Conservation (phyloP, 352 stramenopile genomes). For the Phytophthora foliorum region DNA sequence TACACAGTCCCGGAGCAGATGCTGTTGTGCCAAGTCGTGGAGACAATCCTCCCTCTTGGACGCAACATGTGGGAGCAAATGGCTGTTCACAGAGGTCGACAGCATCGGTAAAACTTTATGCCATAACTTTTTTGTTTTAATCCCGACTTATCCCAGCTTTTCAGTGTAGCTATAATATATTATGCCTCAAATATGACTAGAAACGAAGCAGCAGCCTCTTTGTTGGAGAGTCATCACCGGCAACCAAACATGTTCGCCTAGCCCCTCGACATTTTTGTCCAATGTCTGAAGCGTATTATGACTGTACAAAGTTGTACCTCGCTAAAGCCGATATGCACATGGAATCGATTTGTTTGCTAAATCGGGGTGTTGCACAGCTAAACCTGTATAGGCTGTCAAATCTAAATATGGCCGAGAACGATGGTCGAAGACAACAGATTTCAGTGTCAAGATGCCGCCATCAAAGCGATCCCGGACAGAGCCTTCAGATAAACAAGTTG, state of each 20-base stretch:
- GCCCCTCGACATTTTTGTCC: background rate
- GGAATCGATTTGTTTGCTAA: background rate
- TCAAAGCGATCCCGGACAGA: background rate
- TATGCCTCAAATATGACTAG: background rate
- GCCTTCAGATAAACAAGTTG: background rate
- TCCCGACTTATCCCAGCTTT: background rate
- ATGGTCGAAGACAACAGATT: background rate
- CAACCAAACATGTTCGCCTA: background rate
- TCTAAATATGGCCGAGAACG: background rate
- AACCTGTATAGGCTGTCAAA: background rate
- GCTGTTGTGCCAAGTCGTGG: background rate
- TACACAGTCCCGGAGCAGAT: background rate
- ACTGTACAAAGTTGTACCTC: background rate
- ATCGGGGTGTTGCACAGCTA: background rate
- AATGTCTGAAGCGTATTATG: background rate
- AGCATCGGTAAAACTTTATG: background rate
- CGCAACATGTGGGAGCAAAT: conserved; percentile 8
- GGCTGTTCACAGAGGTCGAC: background rate
- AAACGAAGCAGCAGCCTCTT: background rate
- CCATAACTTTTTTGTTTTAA: background rate
- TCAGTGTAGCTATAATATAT: background rate
- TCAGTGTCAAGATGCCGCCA: background rate
- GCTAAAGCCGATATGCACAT: background rate
- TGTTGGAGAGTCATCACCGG: background rate
- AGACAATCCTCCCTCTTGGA: background rate